Conservation (phyloP, 345 rosid species). For the Dovyalis caffra region DNA sequence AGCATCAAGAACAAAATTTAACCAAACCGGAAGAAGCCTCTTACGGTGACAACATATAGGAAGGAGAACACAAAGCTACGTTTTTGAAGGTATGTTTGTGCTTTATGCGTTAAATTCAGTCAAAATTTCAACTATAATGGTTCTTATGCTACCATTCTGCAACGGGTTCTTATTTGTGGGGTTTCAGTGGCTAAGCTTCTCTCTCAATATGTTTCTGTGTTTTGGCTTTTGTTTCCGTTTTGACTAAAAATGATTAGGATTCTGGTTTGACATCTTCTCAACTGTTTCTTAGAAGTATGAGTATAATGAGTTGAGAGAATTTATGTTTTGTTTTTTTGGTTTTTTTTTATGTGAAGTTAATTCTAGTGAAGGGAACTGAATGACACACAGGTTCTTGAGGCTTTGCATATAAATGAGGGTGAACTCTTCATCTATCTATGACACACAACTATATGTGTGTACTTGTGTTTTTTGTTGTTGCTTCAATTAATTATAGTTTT, state of each 20-base stretch:
- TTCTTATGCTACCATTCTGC: not conserved
- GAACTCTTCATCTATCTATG: too few relatives aligned
- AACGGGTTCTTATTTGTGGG: constrained; percentile 11
- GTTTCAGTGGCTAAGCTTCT: not conserved
- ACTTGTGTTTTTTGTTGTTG: too few relatives aligned
- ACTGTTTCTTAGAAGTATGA: not conserved
- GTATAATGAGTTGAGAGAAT: not conserved
- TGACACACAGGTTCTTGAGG: too few relatives aligned
- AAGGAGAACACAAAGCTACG: not conserved
- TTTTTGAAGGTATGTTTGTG: not conserved
- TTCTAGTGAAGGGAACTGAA: too few relatives aligned
- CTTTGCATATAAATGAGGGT: too few relatives aligned
- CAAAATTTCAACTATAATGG: not conserved
- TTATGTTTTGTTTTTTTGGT: too few relatives aligned
- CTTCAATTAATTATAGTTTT: too few relatives aligned
- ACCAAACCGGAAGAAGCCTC: not conserved
- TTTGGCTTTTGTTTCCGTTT: too few relatives aligned
- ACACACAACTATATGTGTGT: too few relatives aligned
- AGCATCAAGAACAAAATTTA: not conserved
- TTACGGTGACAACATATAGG: not conserved
- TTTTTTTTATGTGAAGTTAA: too few relatives aligned
- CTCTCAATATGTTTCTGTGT: not conserved
- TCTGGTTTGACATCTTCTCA: not conserved
- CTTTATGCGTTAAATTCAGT: not conserved
- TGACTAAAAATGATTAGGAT: too few relatives aligned